phyloP scores from a whole-genome alignment of 768 basidiomycete genomes.

The Sporobolomyces phaffii region DNA sequence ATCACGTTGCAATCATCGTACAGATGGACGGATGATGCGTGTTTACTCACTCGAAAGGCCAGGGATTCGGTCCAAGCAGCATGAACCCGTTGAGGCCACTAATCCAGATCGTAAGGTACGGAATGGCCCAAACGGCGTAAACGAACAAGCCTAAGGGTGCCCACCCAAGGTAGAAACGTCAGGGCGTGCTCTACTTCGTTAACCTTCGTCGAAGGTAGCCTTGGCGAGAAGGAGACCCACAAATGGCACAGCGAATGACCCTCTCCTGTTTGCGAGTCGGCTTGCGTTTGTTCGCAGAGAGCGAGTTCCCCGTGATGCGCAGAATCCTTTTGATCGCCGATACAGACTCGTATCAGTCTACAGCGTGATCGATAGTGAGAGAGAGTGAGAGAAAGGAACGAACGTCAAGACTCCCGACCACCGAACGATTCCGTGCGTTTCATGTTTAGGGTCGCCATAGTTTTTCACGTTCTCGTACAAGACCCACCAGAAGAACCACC shows the following conservation, averaged over 20 bases:
- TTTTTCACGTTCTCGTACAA: background rate
- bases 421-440: background rate
- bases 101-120: background rate
- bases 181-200: no score
- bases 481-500: background rate
- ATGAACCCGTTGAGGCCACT: background rate
- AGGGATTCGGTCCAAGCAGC: background rate
- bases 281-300: background rate
- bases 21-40: background rate
- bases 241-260: background rate
- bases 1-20: background rate
- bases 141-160: background rate
- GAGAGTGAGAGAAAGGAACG: background rate
- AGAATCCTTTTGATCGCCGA: background rate
- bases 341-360: no score
- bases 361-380: no score
- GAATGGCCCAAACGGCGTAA: background rate
- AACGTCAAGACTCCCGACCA: background rate
- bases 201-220: no score
- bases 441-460: background rate
- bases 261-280: background rate
- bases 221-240: background rate
- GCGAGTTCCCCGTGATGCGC: background rate
- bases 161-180: no score
- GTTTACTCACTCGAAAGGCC: conserved; percentile 20